Evolutionary conservation across 2,329 filamentous ascomycete species (phyloP).

Genomic region (Neoscytalidium dimidiatum): DNA sequence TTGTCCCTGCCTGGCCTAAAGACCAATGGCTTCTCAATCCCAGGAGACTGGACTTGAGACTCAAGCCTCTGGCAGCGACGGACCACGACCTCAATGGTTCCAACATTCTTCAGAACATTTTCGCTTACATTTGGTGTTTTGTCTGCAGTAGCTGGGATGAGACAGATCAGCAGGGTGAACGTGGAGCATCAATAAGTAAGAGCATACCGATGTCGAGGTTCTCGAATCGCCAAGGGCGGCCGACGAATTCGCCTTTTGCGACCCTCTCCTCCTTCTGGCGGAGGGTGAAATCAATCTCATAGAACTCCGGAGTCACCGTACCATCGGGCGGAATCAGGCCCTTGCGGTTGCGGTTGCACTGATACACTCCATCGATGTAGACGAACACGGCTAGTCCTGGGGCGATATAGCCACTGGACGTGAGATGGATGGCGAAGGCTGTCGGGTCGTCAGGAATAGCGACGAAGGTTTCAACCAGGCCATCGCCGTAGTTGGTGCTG

Average conservation of each 20-base stretch:
- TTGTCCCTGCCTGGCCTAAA: neutral
- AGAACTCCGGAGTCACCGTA: conserved; percentile 23
- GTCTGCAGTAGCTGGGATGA: conserved; percentile 33
- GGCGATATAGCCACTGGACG: conserved; percentile 53
- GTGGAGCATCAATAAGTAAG: neutral
- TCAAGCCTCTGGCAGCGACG: conserved; percentile 41
- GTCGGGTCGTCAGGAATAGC: conserved; percentile 48
- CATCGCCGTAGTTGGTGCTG: conserved; percentile 52
- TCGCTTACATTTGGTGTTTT: conserved; percentile 32
- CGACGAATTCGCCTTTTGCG: conserved; percentile 50
- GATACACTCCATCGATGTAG: conserved; percentile 59
- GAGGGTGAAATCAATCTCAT: conserved; percentile 51
- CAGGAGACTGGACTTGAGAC: neutral
- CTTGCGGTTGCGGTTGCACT: conserved; percentile 57
- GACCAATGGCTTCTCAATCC: neutral
- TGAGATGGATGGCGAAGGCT: conserved; percentile 53
- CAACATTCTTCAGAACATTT: conserved; percentile 41
- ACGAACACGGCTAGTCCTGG: conserved; percentile 57
- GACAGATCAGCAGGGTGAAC: too few species aligned
- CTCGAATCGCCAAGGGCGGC: conserved; percentile 56
- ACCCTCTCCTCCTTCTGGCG: conserved; percentile 56
- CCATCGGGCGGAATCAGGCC: conserved; percentile 38
- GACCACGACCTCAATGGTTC: conserved; percentile 52
- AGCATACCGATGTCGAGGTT: conserved; percentile 50
- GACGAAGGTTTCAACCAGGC: conserved; percentile 54